Evolutionary conservation across 768 basidiomycete genomes (phyloP).

Genomic region (Pisolithus albus): DNA sequence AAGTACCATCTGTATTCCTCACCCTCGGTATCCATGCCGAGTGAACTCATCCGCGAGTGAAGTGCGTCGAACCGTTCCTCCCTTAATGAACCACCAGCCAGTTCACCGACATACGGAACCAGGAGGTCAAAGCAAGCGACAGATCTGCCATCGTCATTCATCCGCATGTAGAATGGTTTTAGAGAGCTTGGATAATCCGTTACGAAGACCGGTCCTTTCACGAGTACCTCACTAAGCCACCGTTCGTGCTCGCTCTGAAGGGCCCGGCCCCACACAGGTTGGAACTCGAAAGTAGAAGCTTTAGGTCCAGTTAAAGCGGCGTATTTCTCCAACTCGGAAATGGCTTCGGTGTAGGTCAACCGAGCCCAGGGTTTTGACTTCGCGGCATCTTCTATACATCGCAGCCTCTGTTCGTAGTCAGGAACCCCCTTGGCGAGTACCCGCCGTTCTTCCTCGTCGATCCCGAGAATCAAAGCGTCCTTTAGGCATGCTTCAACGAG

Average conservation of each 20-base stretch:
- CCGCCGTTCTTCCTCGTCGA: slow-evolving; percentile 29
- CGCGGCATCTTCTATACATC: slow-evolving; percentile 33
- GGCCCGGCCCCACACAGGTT: slow-evolving; percentile 59
- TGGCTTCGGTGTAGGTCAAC: slow-evolving; percentile 74
- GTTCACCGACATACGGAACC: slow-evolving; percentile 81
- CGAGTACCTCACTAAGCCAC: slow-evolving; percentile 69
- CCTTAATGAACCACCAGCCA: slow-evolving; percentile 86
- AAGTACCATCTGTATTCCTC: slow-evolving; percentile 63
- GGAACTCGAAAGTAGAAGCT: slow-evolving; percentile 41
- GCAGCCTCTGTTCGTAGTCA: slow-evolving; percentile 29
- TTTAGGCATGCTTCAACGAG: slow-evolving; percentile 52
- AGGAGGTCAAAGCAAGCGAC: slow-evolving; percentile 97
- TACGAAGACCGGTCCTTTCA: slow-evolving; percentile 80
- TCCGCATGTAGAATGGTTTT: slow-evolving; percentile 97
- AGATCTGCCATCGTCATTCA: slow-evolving; percentile 48
- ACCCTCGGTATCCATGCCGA: slow-evolving; percentile 37
- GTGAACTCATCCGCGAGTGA: slow-evolving; percentile 39
- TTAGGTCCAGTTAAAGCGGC: slow-evolving; percentile 20
- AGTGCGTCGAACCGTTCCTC: slow-evolving; percentile 63
- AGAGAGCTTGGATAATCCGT: slow-evolving; percentile 76
- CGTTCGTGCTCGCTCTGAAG: slow-evolving; percentile 91
- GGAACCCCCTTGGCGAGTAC: slow-evolving; percentile 27
- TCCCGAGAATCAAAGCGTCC: slow-evolving; percentile 29
- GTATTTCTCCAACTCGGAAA: slow-evolving; percentile 46
- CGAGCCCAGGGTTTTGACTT: slow-evolving; percentile 49